Evolutionary conservation across 129 eudicot genomes (phyloP), one percentile per base, ranked within the genome.

Genomic region (Flaveria trinervia): DNA sequence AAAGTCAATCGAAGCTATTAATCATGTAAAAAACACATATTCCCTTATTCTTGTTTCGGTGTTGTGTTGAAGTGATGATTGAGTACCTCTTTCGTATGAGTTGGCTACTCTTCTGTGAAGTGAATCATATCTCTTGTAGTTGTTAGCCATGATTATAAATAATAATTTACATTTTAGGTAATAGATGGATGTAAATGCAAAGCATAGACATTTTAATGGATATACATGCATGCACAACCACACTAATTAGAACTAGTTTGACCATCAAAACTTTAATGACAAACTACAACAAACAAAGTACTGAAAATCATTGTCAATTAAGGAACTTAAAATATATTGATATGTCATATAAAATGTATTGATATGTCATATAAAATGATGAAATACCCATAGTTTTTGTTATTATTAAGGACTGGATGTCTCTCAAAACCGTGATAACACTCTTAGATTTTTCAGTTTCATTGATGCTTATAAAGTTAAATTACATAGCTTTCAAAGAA

Each of bases 31-130:
- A 12, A 49, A 49, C 5, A 22, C 9, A 22, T 59, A 59, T 59
- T 59, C 65, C 30, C 65, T 49, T 49, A 52, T 61, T 22, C 22
- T 20, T 59, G 36, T 36, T 59, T 59, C 33, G 65, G 30, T 59
- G 65, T 59, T 59, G 41, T 59, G 65, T 59, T 22, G 65, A 59
- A 59, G 65, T 10, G 36, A 59, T 59, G 12, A 59, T 59, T 20
- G 65, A 59, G 16, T 11, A 23, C 65, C 65, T 59, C 65, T 22
- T 59, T 22, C 65, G 28, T 59, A 59, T 59, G 65, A 59, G 65
- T 59, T 59, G 65, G 65, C 65, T 59, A 59, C 7, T 59, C 28
- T 12, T 57, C 13, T 57, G 8, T 57, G 64, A 57, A 20, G 26
- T 57, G 64, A 20, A 57, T 59, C 65, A 5, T 59, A 59, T 59